Evolutionary conservation across 1,284 basidiomycete genomes (phyloP), one percentile per base, ranked within the genome.

Genomic region (Irpex lacteus): DNA sequence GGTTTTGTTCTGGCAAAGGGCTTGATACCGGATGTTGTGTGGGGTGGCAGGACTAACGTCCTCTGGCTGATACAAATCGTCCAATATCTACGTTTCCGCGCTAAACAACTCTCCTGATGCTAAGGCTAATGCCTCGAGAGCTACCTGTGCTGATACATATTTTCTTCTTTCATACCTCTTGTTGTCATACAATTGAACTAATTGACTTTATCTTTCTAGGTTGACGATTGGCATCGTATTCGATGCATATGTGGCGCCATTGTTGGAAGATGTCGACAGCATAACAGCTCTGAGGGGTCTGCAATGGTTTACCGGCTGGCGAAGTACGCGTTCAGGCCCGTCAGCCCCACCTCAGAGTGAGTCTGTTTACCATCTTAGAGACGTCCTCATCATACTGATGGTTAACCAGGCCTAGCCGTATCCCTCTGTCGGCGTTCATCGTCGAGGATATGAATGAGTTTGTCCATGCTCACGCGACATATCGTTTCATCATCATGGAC

Each of bases 51-150:
- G 76, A 63, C 58, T 75, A 2, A 26, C 50, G 56, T 75, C 81
- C 77, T 84, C 82, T 82, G 90, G 91, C 90, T 88, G 94, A 95
- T 96, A 95, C 93, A 88, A 91, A 78, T 69, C 83, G 90, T 90
- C 94, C 94, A 74, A 95, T 71, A 96, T 78, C 60, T 77, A 92
- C 64, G 65, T 59, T 66, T 67, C 66, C 74, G 69, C 65, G 76
- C 80, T 80, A 85, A 91, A 94, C 91, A 95, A 92, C 92, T 88
- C 89, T 85, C 87, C 78, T 82, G 81, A 80, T 77, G 79, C 74
- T 70, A 78, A 93, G 90, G 80, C 79, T 72, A 70, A 85, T 80
- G 83, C 85, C 80, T 78, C 82, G 86, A 84, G 91, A 87, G 91
- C 94, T 96, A 96, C 95, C 81, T 80, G 84, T 81, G 86, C 85